phyloP scores from a whole-genome alignment of 805 yeast genomes.

The Ogataea pilisensis region DNA sequence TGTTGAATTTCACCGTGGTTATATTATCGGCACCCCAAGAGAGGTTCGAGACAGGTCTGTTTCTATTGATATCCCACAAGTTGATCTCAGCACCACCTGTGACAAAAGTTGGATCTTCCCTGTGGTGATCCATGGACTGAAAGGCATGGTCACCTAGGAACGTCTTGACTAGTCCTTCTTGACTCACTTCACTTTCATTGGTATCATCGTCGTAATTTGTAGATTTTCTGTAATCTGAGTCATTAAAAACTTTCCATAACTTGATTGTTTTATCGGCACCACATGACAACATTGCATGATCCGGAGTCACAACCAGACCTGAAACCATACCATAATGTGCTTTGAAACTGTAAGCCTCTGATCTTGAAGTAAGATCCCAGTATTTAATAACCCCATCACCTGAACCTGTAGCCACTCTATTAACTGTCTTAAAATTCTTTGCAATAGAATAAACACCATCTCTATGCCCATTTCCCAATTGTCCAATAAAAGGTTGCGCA shows the following conservation, averaged over 20 bases:
- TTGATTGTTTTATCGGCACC: slow-evolving; percentile 89
- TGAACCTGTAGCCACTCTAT: slow-evolving; percentile 82
- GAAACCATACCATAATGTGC: slow-evolving; percentile 90
- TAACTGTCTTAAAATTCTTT: slow-evolving; percentile 64
- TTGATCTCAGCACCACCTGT: slow-evolving; percentile 91
- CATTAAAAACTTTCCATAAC: slow-evolving; percentile 73
- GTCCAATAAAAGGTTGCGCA: slow-evolving; percentile 96
- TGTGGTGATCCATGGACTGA: slow-evolving; percentile 82
- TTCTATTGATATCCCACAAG: slow-evolving; percentile 86
- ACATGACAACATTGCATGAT: slow-evolving; percentile 62
- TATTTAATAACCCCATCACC: slow-evolving; percentile 95
- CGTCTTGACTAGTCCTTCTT: slow-evolving; percentile 67
- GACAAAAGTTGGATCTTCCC: slow-evolving; percentile 66
- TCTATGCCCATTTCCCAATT: slow-evolving; percentile 89
- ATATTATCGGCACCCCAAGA: slow-evolving; percentile 98
- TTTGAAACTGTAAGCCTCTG: slow-evolving; percentile 69
- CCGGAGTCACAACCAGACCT: slow-evolving; percentile 76
- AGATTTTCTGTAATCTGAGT: slow-evolving; percentile 23
- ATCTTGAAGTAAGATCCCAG: slow-evolving; percentile 84
- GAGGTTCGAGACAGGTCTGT: slow-evolving; percentile 69
- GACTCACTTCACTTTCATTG: slow-evolving; percentile 26
- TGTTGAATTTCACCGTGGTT: slow-evolving; percentile 77
- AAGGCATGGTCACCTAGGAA: slow-evolving; percentile 82
- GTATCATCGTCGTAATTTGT: slow-evolving; percentile 27
- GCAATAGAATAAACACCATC: slow-evolving; percentile 92